These are phyloP conservation scores for Rhodosporidiobolus odoratus DNA, from an alignment of 768 basidiomycete species.

Conservation along the genomic window DNA sequence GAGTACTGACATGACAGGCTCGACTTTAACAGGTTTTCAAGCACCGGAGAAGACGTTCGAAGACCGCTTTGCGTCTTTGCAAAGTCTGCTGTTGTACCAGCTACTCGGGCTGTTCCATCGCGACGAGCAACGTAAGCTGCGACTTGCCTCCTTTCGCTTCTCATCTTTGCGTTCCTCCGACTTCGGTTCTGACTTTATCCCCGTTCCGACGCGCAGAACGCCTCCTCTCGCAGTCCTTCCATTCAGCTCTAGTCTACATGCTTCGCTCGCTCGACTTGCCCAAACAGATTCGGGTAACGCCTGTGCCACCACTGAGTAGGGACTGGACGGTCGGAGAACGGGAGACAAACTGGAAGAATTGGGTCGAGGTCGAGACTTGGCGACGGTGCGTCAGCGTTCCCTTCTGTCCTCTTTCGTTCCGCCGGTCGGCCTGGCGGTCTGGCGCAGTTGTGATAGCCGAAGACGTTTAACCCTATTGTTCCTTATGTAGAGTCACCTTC, in stretches of 20 bases:
- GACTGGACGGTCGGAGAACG: background rate
- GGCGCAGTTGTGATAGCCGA: no score
- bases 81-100: slow-evolving; percentile 33
- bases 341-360: slow-evolving; percentile 20
- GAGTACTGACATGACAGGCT: background rate
- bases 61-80: slow-evolving; percentile 24
- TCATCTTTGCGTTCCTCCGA: background rate
- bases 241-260: slow-evolving; percentile 33
- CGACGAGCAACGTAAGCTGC: slow-evolving; percentile 36
- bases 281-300: background rate
- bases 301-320: background rate
- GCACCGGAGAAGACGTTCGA: slow-evolving; percentile 12
- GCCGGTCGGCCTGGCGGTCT: no score
- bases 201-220: slow-evolving; percentile 12
- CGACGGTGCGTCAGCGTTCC: slow-evolving; percentile 6
- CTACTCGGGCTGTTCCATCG: slow-evolving; percentile 37
- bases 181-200: no score
- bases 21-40: slow-evolving; percentile 8
- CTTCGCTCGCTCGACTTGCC: slow-evolving; percentile 25
- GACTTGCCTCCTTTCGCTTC: no score
- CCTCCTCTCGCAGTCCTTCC: slow-evolving; percentile 32
- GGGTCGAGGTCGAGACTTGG: slow-evolving; percentile 35
- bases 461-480: background rate
- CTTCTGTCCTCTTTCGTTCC: no score
- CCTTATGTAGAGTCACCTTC: slow-evolving; percentile 22